Conservation (phyloP, 768 basidiomycete genomes). For the Leccinum subgranulosum region DNA sequence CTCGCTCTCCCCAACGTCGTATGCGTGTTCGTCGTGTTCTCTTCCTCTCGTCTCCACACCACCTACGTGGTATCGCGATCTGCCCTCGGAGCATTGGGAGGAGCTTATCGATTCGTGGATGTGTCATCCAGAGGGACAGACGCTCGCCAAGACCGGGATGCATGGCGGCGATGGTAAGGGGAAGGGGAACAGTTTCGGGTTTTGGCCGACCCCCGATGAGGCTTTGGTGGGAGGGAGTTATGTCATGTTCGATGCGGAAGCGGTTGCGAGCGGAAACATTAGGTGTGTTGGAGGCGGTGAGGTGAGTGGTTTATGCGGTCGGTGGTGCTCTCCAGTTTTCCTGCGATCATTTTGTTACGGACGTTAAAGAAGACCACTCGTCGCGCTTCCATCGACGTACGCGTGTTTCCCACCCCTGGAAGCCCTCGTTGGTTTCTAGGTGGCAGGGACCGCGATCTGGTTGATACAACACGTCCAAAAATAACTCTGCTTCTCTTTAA, state of each 20-base stretch:
- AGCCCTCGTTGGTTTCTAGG: slow-evolving; percentile 60
- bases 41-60: slow-evolving; percentile 60
- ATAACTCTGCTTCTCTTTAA: slow-evolving; percentile 59
- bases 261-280: slow-evolving; percentile 40
- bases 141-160: slow-evolving; percentile 54
- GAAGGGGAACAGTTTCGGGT: slow-evolving; percentile 44
- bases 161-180: not conserved
- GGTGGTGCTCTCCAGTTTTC: slow-evolving; percentile 3
- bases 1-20: slow-evolving; percentile 53
- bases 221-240: slow-evolving; percentile 91
- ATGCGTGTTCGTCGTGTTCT: slow-evolving; percentile 78
- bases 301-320: slow-evolving; percentile 46
- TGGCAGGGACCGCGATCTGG: slow-evolving; percentile 40
- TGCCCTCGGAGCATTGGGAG: slow-evolving; percentile 97
- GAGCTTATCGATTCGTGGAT: slow-evolving; percentile 98
- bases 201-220: slow-evolving; percentile 73
- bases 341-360: slow-evolving; percentile 37
- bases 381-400: slow-evolving; percentile 64
- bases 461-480: slow-evolving; percentile 97
- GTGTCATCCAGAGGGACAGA: slow-evolving; percentile 86
- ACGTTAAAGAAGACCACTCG: slow-evolving; percentile 90
- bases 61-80: slow-evolving; percentile 65
- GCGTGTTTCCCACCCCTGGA: slow-evolving; percentile 26
- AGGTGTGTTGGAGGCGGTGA: slow-evolving; percentile 17
- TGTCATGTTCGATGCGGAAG: slow-evolving; percentile 67